Evolutionary conservation across 805 yeast genomes (phyloP), one percentile per base, ranked within the genome.

Genomic region (Pichia nakasei): DNA sequence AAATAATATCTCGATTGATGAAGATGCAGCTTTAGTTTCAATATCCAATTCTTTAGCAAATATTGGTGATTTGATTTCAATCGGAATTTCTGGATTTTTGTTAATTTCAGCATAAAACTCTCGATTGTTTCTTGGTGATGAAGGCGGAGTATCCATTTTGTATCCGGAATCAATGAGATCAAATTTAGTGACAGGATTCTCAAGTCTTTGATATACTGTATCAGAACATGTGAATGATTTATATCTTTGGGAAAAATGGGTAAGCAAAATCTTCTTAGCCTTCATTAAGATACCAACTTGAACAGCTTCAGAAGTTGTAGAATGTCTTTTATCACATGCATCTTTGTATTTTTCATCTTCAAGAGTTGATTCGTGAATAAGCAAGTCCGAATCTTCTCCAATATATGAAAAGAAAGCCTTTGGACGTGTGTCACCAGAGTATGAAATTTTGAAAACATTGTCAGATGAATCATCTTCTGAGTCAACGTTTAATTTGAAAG

Each of bases 381-480:
- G 69, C 39, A 93, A 60, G 56, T 87, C 91, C 22, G 86, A 75
- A 12, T 67, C 60, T 19, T 57, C 47, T 2, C 96, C 97, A 42
- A 85, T 73, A 3, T 65, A 69, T 3, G 66, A 54, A 61, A 88
- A 88, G 39, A 59, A 64, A 4, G 65, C 56, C 50, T 78, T 80
- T 0, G 98, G 98, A 54, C 97, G 75, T 0, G 97, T 86, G 58
- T 93, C 99, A 12, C 98, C 98, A 2, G 96, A 87, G 59, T 85
- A 93, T 1, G 96, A 82, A 1, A 89, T 68, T 52, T 76, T 82
- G 67, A 87, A 87, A 9, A 48, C 37, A 21, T 52, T 52, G 8
- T 20, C 29, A 5, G 37, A 37, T 18, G 35, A 29, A 5, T 4
- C 33, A 7, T 22, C 35, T 15, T 29, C 12, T 3, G 19, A 9